Conservation (phyloP, 106 monocot species). For the Posidonia australis region DNA sequence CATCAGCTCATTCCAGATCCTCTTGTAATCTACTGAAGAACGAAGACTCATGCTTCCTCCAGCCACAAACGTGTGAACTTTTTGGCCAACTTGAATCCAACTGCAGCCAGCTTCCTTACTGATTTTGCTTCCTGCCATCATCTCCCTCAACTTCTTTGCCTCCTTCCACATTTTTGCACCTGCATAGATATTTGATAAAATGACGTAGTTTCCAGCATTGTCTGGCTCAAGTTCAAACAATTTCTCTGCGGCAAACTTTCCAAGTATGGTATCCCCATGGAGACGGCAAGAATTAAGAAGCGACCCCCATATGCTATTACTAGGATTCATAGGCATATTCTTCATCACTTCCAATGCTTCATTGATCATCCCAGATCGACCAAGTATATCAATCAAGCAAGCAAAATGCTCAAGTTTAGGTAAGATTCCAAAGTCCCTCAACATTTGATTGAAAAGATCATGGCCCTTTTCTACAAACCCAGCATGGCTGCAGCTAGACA, state of each 20-base stretch:
- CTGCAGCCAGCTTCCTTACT: constrained; percentile 35
- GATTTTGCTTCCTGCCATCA: constrained; percentile 19
- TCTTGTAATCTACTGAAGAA: no score
- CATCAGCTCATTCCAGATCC: no score
- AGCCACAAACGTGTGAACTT: no score
- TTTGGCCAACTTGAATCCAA: constrained; percentile 40
- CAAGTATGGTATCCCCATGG: constrained; percentile 24
- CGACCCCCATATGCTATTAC: constrained; percentile 28
- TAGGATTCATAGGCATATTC: not conserved
- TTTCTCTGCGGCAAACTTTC: constrained; percentile 21
- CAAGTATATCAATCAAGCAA: constrained; percentile 48
- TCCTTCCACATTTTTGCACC: constrained; percentile 19
- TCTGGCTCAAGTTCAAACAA: constrained; percentile 36
- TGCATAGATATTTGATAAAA: constrained; percentile 24
- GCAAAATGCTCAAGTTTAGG: constrained; percentile 32
- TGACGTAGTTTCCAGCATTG: constrained; percentile 26
- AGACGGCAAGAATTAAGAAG: constrained; percentile 30
- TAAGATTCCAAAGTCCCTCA: constrained; percentile 8
- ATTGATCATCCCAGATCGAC: constrained; percentile 28
- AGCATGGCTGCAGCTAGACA: constrained; percentile 52
- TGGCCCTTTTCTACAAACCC: constrained; percentile 32
- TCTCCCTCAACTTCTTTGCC: constrained; percentile 16
- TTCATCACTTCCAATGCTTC: constrained; percentile 31
- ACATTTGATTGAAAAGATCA: constrained; percentile 27
- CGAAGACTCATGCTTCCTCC: no score